Evolutionary conservation across 1,284 basidiomycete species (phyloP), one percentile per base, ranked within the genome.

Genomic region (Tranzscheliella williamsii): DNA sequence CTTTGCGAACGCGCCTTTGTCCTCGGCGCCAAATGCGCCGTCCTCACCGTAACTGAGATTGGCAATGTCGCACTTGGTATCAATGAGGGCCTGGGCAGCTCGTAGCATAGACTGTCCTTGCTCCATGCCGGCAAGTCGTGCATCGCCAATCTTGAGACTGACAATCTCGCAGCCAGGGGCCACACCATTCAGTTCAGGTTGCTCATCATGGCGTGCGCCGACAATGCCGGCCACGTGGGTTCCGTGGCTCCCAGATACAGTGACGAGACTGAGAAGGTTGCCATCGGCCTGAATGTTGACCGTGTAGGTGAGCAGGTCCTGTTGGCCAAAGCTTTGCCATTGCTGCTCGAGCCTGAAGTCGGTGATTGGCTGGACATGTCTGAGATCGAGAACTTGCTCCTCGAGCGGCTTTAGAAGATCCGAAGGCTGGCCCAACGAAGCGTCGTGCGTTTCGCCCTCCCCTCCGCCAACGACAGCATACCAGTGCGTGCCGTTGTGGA

Each of bases 171-270:
- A 67, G 20, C 72, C 76, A 8, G 73, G 75, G 12, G 76, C 76
- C 11, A 78, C 75, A 32, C 78, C 78, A 47, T 74, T 75, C 34
- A 71, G 67, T 26, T 67, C 73, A 4, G 64, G 50, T 22, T 72
- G 67, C 2, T 75, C 66, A 21, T 63, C 53, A 36, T 70, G 64
- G 3, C 67, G 45, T 4, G 78, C 75, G 20, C 68, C 74, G 24
- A 77, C 73, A 36, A 79, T 79, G 20, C 76, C 75, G 11, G 76
- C 78, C 5, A 79, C 77, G 49, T 79, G 78, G 17, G 78, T 77
- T 22, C 75, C 78, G 52, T 79, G 78, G 24, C 63, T 69, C 15
- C 78, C 78, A n/a, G 72, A 63, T 4, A 72, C 47, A 20, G 67
- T 70, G 38, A 77, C 76, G 23, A 78, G 53, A 43, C 70, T 72